Percentiles rank a stretch among this genome's conserved stretches.
Evolutionary conservation across 192 early-diverging fungal species (phyloP).

Genomic region (Chytriomyces hyalinus): DNA sequence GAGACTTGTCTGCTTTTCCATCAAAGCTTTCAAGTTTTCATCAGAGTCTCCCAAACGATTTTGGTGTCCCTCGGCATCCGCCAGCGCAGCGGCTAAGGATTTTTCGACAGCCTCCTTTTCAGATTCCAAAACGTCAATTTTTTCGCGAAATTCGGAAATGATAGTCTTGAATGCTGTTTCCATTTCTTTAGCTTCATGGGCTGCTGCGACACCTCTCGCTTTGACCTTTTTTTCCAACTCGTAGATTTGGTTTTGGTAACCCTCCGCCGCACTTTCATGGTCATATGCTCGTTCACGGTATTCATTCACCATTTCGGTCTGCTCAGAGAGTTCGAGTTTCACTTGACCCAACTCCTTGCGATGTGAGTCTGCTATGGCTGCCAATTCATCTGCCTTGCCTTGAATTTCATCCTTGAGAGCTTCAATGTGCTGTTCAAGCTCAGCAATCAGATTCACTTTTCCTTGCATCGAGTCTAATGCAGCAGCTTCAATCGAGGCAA

Average conservation of each 20-base stretch:
- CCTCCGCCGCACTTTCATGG: constrained; percentile 19
- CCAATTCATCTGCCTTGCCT: background rate
- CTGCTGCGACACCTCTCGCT: background rate
- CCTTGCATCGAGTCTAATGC: background rate
- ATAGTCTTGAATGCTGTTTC: constrained; percentile 11
- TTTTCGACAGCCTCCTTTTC: constrained; percentile 5
- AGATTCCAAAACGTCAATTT: background rate
- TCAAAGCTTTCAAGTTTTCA: background rate
- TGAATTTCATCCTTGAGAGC: background rate
- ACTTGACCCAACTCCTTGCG: constrained; percentile 29
- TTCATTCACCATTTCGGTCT: constrained; percentile 16
- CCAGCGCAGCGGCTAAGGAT: background rate
- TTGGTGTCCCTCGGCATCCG: background rate
- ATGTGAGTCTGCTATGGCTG: background rate
- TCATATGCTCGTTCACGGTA: constrained; percentile 28
- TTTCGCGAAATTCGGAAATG: background rate
- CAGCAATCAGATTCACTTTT: background rate
- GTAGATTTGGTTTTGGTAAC: background rate
- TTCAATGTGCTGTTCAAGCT: background rate
- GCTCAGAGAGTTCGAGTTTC: constrained; percentile 6
- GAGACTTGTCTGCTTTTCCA: background rate
- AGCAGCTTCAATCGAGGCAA: constrained; percentile 15
- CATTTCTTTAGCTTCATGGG: background rate
- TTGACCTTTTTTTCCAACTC: constrained; percentile 15
- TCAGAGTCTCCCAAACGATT: background rate